A percentile compares a stretch with the other conserved stretches of the same genome.
These are phyloP conservation scores for Wickerhamomyces chambardii DNA, from an alignment of 805 yeast species.

Conservation along the genomic window DNA sequence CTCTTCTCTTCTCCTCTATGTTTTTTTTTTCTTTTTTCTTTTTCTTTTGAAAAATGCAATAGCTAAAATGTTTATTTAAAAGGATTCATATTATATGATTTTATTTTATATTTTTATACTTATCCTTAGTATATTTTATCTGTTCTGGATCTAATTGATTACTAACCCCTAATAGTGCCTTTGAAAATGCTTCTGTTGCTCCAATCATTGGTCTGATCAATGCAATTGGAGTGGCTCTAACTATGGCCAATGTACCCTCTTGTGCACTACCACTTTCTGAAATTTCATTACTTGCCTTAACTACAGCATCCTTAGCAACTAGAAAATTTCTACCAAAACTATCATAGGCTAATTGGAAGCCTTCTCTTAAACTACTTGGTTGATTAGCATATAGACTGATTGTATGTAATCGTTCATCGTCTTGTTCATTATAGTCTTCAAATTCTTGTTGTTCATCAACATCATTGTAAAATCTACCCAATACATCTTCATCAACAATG, in stretches of 20 bases:
- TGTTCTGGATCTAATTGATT: slow-evolving; percentile 70
- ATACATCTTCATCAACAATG: slow-evolving; percentile 3
- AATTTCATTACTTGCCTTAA: slow-evolving; percentile 51
- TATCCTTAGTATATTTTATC: slow-evolving; percentile 50
- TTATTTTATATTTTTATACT: slow-evolving; percentile 36
- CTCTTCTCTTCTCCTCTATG: too few relatives aligned
- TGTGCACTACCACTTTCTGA: slow-evolving; percentile 58
- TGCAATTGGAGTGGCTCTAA: slow-evolving; percentile 73
- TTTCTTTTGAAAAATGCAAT: too few relatives aligned
- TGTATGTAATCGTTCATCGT: slow-evolving; percentile 25
- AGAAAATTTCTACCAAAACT: slow-evolving; percentile 61
- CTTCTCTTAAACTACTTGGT: slow-evolving; percentile 64
- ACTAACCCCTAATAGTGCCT: slow-evolving; percentile 73
- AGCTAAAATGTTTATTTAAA: too few relatives aligned
- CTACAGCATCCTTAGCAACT: slow-evolving; percentile 56
- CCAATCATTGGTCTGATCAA: slow-evolving; percentile 84
- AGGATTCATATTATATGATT: background rate
- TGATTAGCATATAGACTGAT: slow-evolving; percentile 80
- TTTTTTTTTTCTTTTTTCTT: too few relatives aligned
- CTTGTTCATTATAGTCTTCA: slow-evolving; percentile 6
- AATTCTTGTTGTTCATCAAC: slow-evolving; percentile 1
- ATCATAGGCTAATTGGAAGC: slow-evolving; percentile 64
- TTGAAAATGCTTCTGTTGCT: slow-evolving; percentile 83
- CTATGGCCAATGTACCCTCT: slow-evolving; percentile 57
- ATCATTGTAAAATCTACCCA: background rate